Percentiles rank a stretch among this genome's conserved stretches.
These are phyloP conservation scores for Hemileccinum impolitum DNA, from an alignment of 768 basidiomycete species.

Conservation along the genomic window DNA sequence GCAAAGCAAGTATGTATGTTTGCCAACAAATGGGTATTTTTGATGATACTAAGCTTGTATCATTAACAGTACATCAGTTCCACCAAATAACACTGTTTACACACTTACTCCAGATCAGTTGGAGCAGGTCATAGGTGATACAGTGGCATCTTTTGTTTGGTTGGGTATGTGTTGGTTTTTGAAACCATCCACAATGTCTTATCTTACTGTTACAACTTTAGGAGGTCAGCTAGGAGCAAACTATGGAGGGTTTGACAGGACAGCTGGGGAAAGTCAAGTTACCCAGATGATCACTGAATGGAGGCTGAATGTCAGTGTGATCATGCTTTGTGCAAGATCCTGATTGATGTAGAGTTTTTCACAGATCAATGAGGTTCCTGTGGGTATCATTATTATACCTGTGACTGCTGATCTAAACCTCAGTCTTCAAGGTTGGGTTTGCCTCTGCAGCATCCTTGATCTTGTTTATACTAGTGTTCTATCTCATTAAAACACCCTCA, in stretches of 20 bases:
- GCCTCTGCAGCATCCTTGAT: slow-evolving; percentile 5
- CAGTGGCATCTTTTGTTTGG: slow-evolving; percentile 9
- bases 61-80: neutral
- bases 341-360: neutral
- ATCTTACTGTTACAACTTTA: neutral
- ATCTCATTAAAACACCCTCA: neutral
- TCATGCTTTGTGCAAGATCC: no score
- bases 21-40: neutral
- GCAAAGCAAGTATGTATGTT: neutral
- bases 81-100: neutral
- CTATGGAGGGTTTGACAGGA: slow-evolving; percentile 8
- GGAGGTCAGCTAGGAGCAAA: slow-evolving; percentile 9
- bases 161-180: neutral
- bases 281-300: slow-evolving; percentile 6
- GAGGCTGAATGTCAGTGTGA: slow-evolving; percentile 14
- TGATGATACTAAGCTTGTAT: neutral
- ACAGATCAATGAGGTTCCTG: slow-evolving; percentile 17
- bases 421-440: slow-evolving; percentile 1
- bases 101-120: slow-evolving; percentile 1
- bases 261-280: neutral
- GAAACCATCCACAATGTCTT: neutral
- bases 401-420: neutral
- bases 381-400: slow-evolving; percentile 1
- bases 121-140: neutral
- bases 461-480: neutral